Conservation (phyloP, 352 stramenopile genomes). For the Pythium pyrilobum region DNA sequence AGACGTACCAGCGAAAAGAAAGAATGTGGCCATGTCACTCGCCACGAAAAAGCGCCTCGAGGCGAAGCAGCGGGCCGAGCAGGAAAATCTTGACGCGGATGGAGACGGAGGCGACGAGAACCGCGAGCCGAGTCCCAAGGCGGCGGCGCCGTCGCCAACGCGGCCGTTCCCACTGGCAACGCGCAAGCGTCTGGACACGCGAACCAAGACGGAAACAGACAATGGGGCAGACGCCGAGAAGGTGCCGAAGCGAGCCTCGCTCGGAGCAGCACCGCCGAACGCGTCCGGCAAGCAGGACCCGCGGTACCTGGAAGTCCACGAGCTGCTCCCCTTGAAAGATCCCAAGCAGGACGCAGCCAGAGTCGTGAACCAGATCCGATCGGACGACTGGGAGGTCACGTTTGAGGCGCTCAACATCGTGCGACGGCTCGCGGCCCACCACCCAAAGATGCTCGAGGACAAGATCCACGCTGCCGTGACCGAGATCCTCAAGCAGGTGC, state of each 20-base stretch:
- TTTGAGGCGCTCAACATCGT: conserved; percentile 65
- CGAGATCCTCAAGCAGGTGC: conserved; percentile 56
- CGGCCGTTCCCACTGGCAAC: conserved; percentile 1
- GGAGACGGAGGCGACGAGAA: neutral
- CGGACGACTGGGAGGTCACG: conserved; percentile 50
- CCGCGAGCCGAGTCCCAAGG: neutral
- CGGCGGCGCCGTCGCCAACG: neutral
- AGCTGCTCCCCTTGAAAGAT: conserved; percentile 51
- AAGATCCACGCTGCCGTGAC: conserved; percentile 40
- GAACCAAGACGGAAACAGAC: neutral
- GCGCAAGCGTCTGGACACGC: conserved; percentile 3
- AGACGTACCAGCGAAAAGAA: neutral
- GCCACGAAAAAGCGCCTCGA: conserved; percentile 60
- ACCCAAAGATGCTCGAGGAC: conserved; percentile 34
- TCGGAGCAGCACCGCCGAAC: neutral
- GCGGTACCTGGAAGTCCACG: conserved; percentile 52
- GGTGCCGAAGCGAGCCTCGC: neutral
- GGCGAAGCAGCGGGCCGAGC: conserved; percentile 48
- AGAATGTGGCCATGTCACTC: conserved; percentile 23
- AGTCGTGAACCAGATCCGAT: conserved; percentile 28
- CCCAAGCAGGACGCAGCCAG: conserved; percentile 47
- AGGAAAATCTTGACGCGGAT: neutral
- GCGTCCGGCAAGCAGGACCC: conserved; percentile 44
- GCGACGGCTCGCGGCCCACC: conserved; percentile 47
- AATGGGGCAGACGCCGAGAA: neutral